These are phyloP conservation scores for Lactarius hatsudake DNA, from an alignment of 768 basidiomycete species.

Conservation along the genomic window DNA sequence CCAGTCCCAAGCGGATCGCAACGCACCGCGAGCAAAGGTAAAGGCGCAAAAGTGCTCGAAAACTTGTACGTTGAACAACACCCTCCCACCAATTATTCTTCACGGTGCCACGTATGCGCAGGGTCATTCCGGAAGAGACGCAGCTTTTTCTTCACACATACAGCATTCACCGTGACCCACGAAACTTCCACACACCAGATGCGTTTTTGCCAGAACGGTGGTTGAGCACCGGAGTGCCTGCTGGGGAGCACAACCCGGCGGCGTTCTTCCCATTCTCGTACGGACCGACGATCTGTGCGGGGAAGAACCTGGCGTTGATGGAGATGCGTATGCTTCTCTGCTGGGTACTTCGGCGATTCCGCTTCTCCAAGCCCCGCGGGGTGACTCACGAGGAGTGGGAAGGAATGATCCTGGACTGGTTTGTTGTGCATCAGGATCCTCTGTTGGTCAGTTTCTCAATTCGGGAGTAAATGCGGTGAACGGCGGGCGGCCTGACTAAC, in stretches of 20 bases:
- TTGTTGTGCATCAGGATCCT: neutral
- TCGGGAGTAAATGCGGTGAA: neutral
- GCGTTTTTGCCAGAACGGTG: neutral
- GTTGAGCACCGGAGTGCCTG: neutral
- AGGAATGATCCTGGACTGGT: neutral
- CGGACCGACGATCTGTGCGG: neutral
- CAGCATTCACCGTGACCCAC: neutral
- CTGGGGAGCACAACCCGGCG: neutral
- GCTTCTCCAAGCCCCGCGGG: neutral
- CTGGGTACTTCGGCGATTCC: neutral
- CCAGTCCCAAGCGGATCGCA: neutral
- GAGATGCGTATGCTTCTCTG: neutral
- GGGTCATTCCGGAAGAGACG: neutral
- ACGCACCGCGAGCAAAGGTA: neutral
- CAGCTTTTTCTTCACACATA: neutral
- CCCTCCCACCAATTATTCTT: neutral
- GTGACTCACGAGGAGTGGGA: neutral
- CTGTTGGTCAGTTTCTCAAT: neutral
- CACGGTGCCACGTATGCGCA: neutral
- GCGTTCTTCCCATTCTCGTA: neutral
- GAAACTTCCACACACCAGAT: neutral
- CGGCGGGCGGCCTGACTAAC: too few species aligned
- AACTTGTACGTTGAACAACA: neutral
- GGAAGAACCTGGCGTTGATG: neutral
- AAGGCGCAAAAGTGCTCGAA: neutral